Evolutionary conservation across 208 protist species (phyloP), one percentile per base, ranked within the genome.

Genomic region (Wallacemonas sp.): DNA sequence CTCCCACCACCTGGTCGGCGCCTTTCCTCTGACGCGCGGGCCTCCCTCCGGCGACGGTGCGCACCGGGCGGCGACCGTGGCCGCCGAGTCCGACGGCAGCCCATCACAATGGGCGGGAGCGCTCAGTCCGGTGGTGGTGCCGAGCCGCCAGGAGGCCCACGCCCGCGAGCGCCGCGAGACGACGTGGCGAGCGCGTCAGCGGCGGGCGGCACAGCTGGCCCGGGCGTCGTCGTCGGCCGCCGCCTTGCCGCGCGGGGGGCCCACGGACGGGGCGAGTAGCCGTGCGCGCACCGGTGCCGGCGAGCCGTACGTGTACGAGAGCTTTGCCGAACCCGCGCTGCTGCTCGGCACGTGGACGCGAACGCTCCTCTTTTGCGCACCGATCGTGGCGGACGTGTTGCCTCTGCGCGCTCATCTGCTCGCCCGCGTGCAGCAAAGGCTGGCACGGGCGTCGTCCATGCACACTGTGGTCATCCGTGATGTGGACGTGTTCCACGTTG

Each of bases 361-460:
- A 0, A 88, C 81, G 22, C 72, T 87, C 42, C 70, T 86, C 12
- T 88, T 91, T 33, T 82, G 82, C 31, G 81, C 82, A 2, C 82
- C 82, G 0, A 64, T 75, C 8, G 50, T 79, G 25, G 86, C 86
- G 1, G 86, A 91, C 48, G 68, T 88, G n/a, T 28, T 86, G 59
- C 57, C 73, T 2, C 66, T 91, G 36, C 63, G 73, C 0, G 23
- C 16, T 2, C 28, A 64, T 22, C 41, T 83, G 22, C 32, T 72
- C 7, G 12, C 42, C 20, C 22, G 41, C 20, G 46, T 83, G 61
- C 75, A 64, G 31, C 22, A 22, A n/a, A 28, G 54, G 52, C 16
- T 75, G 10, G 22, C 31, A 14, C 57, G 18, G 12, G 49, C 36
- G 25, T 36, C 54, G 44, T 46, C 28, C 20, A n/a, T 33, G 61